A percentile compares a stretch with the other conserved stretches of the same genome.
Evolutionary conservation across 2,329 filamentous ascomycete species (phyloP).

Genomic region (Penicillium palitans): DNA sequence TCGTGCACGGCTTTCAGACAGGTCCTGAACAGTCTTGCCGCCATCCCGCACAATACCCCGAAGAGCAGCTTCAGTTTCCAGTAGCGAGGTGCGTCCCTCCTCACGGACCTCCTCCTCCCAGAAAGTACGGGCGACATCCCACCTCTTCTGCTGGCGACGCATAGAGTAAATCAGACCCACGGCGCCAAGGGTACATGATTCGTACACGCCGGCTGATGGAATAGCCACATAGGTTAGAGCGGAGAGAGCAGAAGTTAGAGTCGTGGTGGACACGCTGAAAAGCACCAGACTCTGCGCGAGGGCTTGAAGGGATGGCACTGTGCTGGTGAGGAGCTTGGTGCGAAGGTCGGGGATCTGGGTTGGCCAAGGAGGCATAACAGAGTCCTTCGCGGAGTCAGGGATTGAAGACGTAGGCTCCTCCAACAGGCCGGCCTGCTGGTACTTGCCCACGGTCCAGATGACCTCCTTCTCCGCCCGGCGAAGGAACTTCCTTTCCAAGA

Average conservation of each 20-base stretch:
- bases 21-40: slow-evolving; percentile 39
- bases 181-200: slow-evolving; percentile 60
- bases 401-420: slow-evolving; percentile 22
- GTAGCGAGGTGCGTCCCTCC: slow-evolving; percentile 57
- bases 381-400: slow-evolving; percentile 4
- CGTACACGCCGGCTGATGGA: slow-evolving; percentile 54
- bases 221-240: slow-evolving; percentile 57
- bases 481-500: slow-evolving; percentile 75
- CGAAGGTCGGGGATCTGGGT: slow-evolving; percentile 71
- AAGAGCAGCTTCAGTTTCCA: slow-evolving; percentile 54
- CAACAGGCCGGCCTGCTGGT: slow-evolving; percentile 63
- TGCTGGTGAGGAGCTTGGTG: slow-evolving; percentile 64
- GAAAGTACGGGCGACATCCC: slow-evolving; percentile 54
- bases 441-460: slow-evolving; percentile 78
- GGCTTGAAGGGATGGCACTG: slow-evolving; percentile 69
- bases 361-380: slow-evolving; percentile 60
- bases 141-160: slow-evolving; percentile 58
- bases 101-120: slow-evolving; percentile 58
- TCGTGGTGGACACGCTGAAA: slow-evolving; percentile 72
- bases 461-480: slow-evolving; percentile 74
- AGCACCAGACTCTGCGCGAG: slow-evolving; percentile 73
- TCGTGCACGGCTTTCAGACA: slow-evolving; percentile 44
- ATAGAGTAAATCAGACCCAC: slow-evolving; percentile 60
- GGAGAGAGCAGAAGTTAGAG: slow-evolving; percentile 59
- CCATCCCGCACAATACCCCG: slow-evolving; percentile 48